Evolutionary conservation across 768 basidiomycete genomes (phyloP), one percentile per base, ranked within the genome.

Genomic region (Termitomyces sp.): DNA sequence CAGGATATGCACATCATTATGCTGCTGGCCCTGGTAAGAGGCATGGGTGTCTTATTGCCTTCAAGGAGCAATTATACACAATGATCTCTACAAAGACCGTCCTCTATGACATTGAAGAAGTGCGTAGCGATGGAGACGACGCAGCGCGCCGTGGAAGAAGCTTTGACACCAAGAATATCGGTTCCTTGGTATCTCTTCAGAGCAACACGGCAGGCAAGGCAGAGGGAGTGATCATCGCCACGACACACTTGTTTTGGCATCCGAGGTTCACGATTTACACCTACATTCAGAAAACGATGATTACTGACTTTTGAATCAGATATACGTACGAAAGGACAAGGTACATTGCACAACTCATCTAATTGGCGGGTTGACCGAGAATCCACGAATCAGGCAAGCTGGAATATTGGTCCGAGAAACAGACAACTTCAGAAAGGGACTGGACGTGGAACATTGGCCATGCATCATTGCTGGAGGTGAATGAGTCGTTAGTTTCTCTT

Each of bases 221-320:
- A 34, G 71, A 75, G 39, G 92, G 94, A 4, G 69, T 92, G 34
- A 73, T 96, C 41, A 73, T 95, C 14, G 92, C 85, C 3, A 97
- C 95, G 1, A 94, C 94, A 0, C 95, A 98, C 74, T 75, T 96
- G 24, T 98, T 97, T 70, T 98, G 95, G 95, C 94, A 96, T 71
- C 94, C 94, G 5, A 81, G 79, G 86, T 93, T 71, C 57, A 81
- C 74, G 61, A 22, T 34, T 44, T 27, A 32, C 29, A 22, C 12
- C 16, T n/a, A n/a, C 24, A 16, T 16, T 6, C 36, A 26, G 34
- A 18, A n/a, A 24, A 29, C 3, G 16, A 37, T 26, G 10, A 53
- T 2, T 14, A 44, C 12, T 26, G 8, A 36, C 39, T 16, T 29
- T 29, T 20, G 20, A 7, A 26, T 1, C 32, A 81, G 87, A 55